Evolutionary conservation across 1,284 basidiomycete species (phyloP).

Genomic region (Takashimella koratensis): DNA sequence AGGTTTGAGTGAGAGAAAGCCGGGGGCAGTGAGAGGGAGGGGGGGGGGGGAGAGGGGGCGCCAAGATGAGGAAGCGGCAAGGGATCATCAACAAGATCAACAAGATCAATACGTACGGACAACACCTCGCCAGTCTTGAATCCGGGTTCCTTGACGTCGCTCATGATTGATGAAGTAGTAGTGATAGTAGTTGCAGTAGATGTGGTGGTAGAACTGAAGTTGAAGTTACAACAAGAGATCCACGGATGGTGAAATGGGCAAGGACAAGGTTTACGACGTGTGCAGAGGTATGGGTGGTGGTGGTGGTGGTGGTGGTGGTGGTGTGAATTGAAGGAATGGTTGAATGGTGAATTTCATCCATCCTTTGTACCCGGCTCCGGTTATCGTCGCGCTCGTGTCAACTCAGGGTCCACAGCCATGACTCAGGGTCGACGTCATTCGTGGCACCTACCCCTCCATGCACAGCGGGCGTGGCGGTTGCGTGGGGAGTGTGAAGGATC

Average conservation of each 20-base stretch:
- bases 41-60: background rate
- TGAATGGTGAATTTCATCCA: background rate
- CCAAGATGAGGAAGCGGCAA: background rate
- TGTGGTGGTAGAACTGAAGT: too few species aligned
- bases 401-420: too few species aligned
- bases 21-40: background rate
- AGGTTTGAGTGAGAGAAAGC: background rate
- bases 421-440: background rate
- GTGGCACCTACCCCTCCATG: background rate
- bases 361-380: background rate
- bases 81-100: constrained; percentile 26
- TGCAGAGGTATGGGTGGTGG: background rate
- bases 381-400: background rate
- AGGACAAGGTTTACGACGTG: too few species aligned
- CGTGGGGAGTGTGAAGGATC: too few species aligned
- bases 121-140: constrained; percentile 28
- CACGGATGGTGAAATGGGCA: too few species aligned
- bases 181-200: too few species aligned
- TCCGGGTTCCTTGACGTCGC: constrained; percentile 47
- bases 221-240: too few species aligned
- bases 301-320: too few species aligned
- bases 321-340: background rate
- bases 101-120: constrained; percentile 37
- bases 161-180: constrained; percentile 37
- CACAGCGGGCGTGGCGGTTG: too few species aligned